phyloP scores from a whole-genome alignment of 2,329 filamentous ascomycete genomes.

The Penicillium sp. region DNA sequence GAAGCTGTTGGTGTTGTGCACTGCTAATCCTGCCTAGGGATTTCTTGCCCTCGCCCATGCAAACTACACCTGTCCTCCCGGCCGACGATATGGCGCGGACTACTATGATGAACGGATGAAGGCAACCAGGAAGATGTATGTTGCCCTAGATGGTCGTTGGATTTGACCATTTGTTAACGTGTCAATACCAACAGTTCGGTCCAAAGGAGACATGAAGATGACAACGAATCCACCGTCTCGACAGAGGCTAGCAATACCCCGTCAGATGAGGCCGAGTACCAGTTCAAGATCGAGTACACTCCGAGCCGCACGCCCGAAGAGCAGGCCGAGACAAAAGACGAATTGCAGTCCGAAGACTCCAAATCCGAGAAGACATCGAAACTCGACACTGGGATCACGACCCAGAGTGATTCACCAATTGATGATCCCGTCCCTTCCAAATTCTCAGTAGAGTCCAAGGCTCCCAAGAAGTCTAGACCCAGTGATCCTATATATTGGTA shows the following conservation, averaged over 20 bases:
- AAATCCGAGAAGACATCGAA: neutral
- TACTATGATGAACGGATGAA: conserved; percentile 55
- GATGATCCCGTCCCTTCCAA: neutral
- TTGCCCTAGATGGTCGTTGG: neutral
- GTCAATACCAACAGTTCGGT: conserved; percentile 14
- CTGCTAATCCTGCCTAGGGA: conserved; percentile 34
- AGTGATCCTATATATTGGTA: conserved; percentile 51
- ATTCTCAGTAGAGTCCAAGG: neutral
- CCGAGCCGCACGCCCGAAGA: neutral
- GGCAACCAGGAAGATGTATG: conserved; percentile 43
- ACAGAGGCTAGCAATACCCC: neutral
- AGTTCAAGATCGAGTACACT: conserved; percentile 4
- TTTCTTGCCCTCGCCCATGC: conserved; percentile 51
- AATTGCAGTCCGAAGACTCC: neutral
- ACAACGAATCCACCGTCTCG: neutral
- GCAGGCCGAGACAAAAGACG: neutral
- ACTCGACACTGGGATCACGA: neutral
- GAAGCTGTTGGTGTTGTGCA: neutral
- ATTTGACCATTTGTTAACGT: conserved; percentile 1
- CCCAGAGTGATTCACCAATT: neutral
- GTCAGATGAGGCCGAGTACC: neutral
- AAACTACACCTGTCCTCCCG: conserved; percentile 48
- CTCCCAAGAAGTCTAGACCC: conserved; percentile 21
- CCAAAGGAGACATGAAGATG: neutral
- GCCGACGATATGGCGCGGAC: conserved; percentile 49